Base-by-base conservation (phyloP, 345 rosid genomes). In the Physaria fendleri region DNA sequence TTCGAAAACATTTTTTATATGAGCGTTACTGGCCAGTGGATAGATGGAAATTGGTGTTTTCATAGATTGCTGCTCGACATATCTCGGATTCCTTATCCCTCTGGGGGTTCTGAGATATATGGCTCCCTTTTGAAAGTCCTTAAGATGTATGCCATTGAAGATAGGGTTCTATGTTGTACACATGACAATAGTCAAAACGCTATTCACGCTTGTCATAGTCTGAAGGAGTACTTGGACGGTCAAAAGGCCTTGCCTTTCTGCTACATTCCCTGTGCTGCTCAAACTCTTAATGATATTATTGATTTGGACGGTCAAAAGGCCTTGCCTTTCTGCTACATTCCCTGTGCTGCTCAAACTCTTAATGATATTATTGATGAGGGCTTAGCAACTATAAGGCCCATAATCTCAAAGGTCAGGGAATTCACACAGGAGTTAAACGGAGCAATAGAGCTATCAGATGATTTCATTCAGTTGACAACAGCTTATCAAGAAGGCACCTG, bases 251-350 rank as follows among this genome's bases (percentile, higher is more conserved):
- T 84, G 15, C 90, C 93, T 27, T 92, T 92, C 76, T 85, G 88
- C 62, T 88, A 80, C 56, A 80, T 92, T 54, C 98, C 98, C 1
- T 92, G 96, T 72, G 93, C 94, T 42, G 97, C 96, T 51, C 93
- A 68, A 39, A 83, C 90, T 60, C 75, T 92, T 40, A 85, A 76
- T 76, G 65, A 73, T 62, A 82, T 84, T 21, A 86, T 88, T 33
- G 93, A 92, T 53, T 95, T 88, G 43, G 96, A 84, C 8, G n/a
- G n/a, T n/a, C n/a, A 81, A 75, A 81, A 86, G 79, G 68, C 47
- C 10, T 85, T 84, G 15, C 90, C 93, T 27, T 92, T 92, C 76
- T 85, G 88, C 62, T 88, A 80, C 56, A 80, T 92, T 54, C 98
- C 98, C 1, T 92, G 96, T 72, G 93, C 94, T 42, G 97, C 96